These are phyloP conservation scores for Penicillium concentricum DNA, from an alignment of 2,329 filamentous ascomycete genomes.

Conservation along the genomic window DNA sequence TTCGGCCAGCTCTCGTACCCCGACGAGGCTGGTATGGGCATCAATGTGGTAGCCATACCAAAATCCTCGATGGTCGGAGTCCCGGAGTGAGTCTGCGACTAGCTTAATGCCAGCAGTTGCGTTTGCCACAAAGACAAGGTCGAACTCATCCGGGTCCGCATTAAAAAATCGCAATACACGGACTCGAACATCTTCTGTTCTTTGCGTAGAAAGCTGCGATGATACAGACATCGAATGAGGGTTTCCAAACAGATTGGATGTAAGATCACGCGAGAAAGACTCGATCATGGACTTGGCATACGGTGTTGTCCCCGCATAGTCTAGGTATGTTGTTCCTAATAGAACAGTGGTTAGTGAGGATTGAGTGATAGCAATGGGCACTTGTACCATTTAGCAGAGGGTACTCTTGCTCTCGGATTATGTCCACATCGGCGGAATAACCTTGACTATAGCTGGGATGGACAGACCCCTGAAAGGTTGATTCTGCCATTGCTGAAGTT, in stretches of 20 bases:
- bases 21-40: constrained; percentile 83
- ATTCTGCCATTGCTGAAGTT: not conserved
- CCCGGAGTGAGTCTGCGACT: constrained; percentile 73
- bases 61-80: constrained; percentile 64
- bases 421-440: constrained; percentile 48
- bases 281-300: constrained; percentile 80
- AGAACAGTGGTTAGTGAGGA: constrained; percentile 3
- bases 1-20: constrained; percentile 69
- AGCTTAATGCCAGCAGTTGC: constrained; percentile 89
- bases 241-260: constrained; percentile 78
- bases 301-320: constrained; percentile 91
- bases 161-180: constrained; percentile 73
- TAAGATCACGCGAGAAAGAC: constrained; percentile 75
- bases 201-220: constrained; percentile 71
- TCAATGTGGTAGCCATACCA: constrained; percentile 80
- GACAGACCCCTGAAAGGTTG: not conserved
- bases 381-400: constrained; percentile 42
- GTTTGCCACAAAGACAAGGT: constrained; percentile 88
- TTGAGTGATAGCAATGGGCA: not conserved
- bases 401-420: constrained; percentile 50
- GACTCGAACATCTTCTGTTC: constrained; percentile 74
- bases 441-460: constrained; percentile 26
- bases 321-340: constrained; percentile 74
- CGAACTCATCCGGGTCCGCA: constrained; percentile 77
- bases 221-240: constrained; percentile 83